phyloP scores from a whole-genome alignment of 192 early-diverging fungal species.

The Podila minutissima region DNA sequence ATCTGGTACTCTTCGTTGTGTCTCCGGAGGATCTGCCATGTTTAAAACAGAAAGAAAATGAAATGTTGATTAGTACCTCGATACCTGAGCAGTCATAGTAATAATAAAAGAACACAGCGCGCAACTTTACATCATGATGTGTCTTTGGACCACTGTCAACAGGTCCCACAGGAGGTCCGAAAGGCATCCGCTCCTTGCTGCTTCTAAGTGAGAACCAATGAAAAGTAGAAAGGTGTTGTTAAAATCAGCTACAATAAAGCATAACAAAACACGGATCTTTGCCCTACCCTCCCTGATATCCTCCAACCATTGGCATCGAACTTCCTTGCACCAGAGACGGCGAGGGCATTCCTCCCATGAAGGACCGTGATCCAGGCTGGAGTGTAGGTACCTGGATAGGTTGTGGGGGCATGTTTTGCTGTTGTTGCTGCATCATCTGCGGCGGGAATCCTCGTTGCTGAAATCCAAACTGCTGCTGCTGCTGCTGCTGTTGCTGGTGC shows the following conservation, averaged over 20 bases:
- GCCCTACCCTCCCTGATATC: slow-evolving; percentile 18
- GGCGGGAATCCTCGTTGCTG: slow-evolving; percentile 35
- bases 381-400: slow-evolving; percentile 28
- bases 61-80: neutral
- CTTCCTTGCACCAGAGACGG: slow-evolving; percentile 29
- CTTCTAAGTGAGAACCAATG: slow-evolving; percentile 5
- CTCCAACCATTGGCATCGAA: slow-evolving; percentile 28
- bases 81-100: too few relatives aligned
- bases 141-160: slow-evolving; percentile 30
- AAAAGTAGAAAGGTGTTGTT: neutral
- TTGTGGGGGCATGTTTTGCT: slow-evolving; percentile 25
- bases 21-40: slow-evolving; percentile 26
- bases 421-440: slow-evolving; percentile 19
- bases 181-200: slow-evolving; percentile 10
- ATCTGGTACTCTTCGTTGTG: slow-evolving; percentile 35
- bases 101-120: too few relatives aligned
- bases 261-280: neutral
- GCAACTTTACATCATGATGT: slow-evolving; percentile 34
- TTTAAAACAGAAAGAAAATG: neutral
- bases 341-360: slow-evolving; percentile 48
- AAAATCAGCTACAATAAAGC: neutral
- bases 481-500: slow-evolving; percentile 17
- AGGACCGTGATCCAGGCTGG: slow-evolving; percentile 15
- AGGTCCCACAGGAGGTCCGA: slow-evolving; percentile 38
- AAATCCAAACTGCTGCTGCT: slow-evolving; percentile 33